Evolutionary conservation across 441 rosid genomes (phyloP).

Genomic region (Euphorbia schlechtendalii): DNA sequence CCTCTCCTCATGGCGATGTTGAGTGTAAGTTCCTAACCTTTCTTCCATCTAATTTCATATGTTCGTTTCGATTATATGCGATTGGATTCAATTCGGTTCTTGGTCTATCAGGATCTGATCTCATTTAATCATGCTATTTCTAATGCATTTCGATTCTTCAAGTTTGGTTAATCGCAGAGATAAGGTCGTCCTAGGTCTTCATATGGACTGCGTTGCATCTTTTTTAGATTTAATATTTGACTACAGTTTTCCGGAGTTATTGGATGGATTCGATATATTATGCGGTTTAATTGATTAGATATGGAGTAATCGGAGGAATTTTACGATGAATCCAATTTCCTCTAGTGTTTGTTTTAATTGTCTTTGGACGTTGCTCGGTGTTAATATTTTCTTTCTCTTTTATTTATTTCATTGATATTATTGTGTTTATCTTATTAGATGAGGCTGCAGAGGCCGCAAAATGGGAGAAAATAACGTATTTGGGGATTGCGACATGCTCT

Average conservation of each 20-base stretch:
- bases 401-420: not conserved
- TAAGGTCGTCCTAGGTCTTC: not conserved
- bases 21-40: constrained; percentile 38
- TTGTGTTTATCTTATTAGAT: constrained; percentile 25
- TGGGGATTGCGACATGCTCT: constrained; percentile 65
- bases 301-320: not conserved
- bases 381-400: not conserved
- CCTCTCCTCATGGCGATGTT: constrained; percentile 70
- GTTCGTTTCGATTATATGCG: not conserved
- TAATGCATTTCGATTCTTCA: not conserved
- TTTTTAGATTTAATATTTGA: not conserved
- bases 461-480: constrained; percentile 86
- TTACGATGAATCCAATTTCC: not conserved
- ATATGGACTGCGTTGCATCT: not conserved
- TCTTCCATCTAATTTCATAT: constrained; percentile 3
- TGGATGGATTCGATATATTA: not conserved
- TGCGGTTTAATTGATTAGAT: not conserved
- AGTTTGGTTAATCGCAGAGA: not conserved
- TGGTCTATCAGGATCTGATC: not conserved
- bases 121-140: not conserved
- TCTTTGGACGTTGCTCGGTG: not conserved
- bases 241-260: not conserved
- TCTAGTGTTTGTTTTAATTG: not conserved
- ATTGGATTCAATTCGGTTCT: not conserved
- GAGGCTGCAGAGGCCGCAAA: constrained; percentile 52